Conservation (phyloP, 139 green algal species). For the Gonium pectorale region DNA sequence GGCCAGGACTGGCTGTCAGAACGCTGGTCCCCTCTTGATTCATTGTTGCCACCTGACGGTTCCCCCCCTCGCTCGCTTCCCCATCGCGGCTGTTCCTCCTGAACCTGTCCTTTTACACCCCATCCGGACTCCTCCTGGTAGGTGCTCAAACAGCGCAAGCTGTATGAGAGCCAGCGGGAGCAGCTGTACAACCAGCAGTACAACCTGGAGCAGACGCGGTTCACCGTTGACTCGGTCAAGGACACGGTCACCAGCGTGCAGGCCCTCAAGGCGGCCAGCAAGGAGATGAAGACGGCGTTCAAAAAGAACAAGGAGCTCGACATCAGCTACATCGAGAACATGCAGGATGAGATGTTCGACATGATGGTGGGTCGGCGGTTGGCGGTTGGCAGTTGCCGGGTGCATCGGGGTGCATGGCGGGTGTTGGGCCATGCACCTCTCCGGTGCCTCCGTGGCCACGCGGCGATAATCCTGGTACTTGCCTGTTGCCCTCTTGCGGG, state of each 20-base stretch:
- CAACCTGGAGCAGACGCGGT: conserved; percentile 93
- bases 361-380: conserved; percentile 78
- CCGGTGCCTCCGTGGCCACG: too few species aligned
- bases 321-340: conserved; percentile 95
- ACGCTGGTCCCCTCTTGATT: too few species aligned
- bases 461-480: too few species aligned
- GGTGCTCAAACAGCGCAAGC: conserved; percentile 95
- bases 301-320: conserved; percentile 93
- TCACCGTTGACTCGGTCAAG: conserved; percentile 78
- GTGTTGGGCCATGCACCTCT: too few species aligned
- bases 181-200: conserved; percentile 96
- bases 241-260: conserved; percentile 62
- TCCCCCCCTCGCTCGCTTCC: too few species aligned
- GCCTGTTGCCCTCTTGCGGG: too few species aligned
- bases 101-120: background rate
- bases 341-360: conserved; percentile 97
- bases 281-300: conserved; percentile 89
- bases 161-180: conserved; percentile 96
- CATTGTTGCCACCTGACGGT: too few species aligned
- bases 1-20: too few species aligned
- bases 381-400: background rate
- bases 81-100: too few species aligned
- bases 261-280: conserved; percentile 85
- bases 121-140: conserved; percentile 32
- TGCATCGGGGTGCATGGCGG: background rate